These are phyloP conservation scores for Yamadazyma olivae DNA, from an alignment of 805 yeast species.

Conservation along the genomic window DNA sequence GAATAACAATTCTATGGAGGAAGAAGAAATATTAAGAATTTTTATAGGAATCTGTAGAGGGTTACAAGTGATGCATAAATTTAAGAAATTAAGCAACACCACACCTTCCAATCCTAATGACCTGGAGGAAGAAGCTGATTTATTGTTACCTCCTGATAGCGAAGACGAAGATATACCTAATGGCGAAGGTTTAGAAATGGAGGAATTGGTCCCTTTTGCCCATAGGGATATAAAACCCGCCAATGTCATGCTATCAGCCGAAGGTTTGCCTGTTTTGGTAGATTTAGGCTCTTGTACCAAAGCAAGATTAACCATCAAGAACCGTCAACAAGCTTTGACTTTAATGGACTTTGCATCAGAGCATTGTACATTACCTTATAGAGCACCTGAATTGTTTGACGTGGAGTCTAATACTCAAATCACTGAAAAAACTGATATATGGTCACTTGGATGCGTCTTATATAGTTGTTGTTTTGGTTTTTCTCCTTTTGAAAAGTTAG, in stretches of 20 bases:
- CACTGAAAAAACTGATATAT: conserved; percentile 77
- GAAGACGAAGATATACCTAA: conserved; percentile 21
- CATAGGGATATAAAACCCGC: conserved; percentile 91
- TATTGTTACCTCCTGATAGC: conserved; percentile 17
- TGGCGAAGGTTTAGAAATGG: conserved; percentile 42
- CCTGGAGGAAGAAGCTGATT: conserved; percentile 26
- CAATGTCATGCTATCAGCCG: conserved; percentile 74
- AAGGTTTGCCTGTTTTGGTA: conserved; percentile 73
- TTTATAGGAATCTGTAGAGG: conserved; percentile 75
- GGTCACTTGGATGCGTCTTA: conserved; percentile 88
- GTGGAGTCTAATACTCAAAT: conserved; percentile 63
- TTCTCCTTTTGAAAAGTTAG: conserved; percentile 87
- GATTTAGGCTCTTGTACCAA: conserved; percentile 79
- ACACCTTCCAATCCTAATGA: conserved; percentile 6
- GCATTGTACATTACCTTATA: conserved; percentile 79
- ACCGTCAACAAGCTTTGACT: conserved; percentile 69
- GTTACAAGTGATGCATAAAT: conserved; percentile 69
- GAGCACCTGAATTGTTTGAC: conserved; percentile 89
- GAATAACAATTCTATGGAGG: conserved; percentile 51
- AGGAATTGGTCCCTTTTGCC: conserved; percentile 64
- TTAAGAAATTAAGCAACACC: conserved; percentile 25
- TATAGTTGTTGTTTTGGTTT: conserved; percentile 74
- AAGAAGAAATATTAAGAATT: conserved; percentile 58
- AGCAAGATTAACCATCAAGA: conserved; percentile 53
- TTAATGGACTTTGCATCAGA: conserved; percentile 80